These are phyloP conservation scores for Endotrypanum monterogeii DNA, from an alignment of 208 protist genomes.

Conservation along the genomic window DNA sequence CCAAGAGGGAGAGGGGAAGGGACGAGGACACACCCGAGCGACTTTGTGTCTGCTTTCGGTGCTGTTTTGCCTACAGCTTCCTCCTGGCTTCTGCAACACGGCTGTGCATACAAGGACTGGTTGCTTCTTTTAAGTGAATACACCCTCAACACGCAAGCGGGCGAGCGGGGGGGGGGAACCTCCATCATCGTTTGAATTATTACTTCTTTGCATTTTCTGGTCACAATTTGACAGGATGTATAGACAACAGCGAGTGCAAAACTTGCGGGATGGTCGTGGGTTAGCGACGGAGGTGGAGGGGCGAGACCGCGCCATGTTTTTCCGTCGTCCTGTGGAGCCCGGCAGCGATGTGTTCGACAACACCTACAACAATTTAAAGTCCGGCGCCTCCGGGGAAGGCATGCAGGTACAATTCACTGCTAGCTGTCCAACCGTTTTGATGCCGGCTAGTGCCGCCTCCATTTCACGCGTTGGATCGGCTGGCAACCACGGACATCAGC, in stretches of 20 bases:
- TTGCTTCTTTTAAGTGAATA: background rate
- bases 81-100: background rate
- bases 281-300: slow-evolving; percentile 81
- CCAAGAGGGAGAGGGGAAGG: background rate
- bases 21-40: background rate
- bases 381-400: background rate
- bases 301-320: slow-evolving; percentile 88
- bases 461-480: background rate
- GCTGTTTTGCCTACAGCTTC: background rate
- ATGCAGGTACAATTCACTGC: slow-evolving; percentile 32
- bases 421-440: slow-evolving; percentile 22
- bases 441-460: slow-evolving; percentile 18
- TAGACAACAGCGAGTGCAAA: slow-evolving; percentile 25
- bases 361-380: slow-evolving; percentile 7
- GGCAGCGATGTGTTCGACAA: slow-evolving; percentile 30
- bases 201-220: background rate
- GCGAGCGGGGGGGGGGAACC: background rate
- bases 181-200: background rate
- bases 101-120: background rate
- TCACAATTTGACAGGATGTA: slow-evolving; percentile 14
- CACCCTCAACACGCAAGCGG: background rate
- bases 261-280: slow-evolving; percentile 51
- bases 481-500: background rate
- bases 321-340: slow-evolving; percentile 77
- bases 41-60: background rate